Evolutionary conservation across 2,329 filamentous ascomycete species (phyloP).

Genomic region (Nemania bipapillata): DNA sequence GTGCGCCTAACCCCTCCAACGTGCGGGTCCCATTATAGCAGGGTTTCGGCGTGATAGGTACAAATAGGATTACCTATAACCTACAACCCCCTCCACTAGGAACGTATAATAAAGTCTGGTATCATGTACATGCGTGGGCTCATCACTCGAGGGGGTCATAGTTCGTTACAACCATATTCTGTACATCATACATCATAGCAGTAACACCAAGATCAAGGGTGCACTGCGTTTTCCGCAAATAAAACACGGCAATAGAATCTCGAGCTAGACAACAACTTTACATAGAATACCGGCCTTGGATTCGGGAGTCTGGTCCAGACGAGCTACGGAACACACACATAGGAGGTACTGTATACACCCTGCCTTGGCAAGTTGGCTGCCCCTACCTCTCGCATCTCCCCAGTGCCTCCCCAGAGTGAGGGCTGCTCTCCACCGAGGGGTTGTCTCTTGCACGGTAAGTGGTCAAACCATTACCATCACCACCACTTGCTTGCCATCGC

Average conservation of each 20-base stretch:
- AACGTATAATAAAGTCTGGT: neutral
- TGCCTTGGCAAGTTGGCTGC: neutral
- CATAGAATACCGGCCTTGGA: too few species aligned
- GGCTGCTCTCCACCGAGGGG: conserved; percentile 27
- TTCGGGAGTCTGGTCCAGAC: neutral
- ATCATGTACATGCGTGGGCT: neutral
- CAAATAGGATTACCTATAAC: too few species aligned
- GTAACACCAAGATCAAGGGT: neutral
- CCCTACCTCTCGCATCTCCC: neutral
- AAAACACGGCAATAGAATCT: too few species aligned
- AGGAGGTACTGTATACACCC: neutral
- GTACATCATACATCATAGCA: neutral
- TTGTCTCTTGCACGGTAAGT: conserved; percentile 7
- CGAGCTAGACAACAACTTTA: too few species aligned
- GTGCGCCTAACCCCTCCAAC: neutral
- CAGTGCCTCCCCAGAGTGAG: neutral
- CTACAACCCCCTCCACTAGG: conserved; percentile 1
- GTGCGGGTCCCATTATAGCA: neutral
- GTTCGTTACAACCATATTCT: neutral
- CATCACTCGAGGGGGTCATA: neutral
- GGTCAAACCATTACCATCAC: neutral
- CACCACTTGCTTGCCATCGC: conserved; percentile 10
- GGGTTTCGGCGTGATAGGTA: neutral
- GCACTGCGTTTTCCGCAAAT: too few species aligned
- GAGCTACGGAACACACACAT: too few species aligned